A percentile compares a stretch with the other conserved stretches of the same genome.
phyloP scores from a whole-genome alignment of 768 basidiomycete genomes.

The Auricularia sp. region DNA sequence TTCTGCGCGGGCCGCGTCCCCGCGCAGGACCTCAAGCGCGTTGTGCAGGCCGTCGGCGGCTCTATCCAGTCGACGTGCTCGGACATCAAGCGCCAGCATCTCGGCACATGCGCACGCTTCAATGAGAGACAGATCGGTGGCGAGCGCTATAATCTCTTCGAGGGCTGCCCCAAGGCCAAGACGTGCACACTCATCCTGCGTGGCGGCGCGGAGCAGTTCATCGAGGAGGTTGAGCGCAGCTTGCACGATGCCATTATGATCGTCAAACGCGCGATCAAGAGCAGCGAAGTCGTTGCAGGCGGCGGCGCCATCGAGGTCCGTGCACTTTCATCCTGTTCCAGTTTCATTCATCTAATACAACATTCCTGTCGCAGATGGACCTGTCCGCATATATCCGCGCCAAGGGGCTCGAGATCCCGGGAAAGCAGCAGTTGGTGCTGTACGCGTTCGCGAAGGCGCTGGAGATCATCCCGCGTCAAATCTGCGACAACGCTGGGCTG shows the following conservation, averaged over 20 bases:
- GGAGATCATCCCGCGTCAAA: constrained; percentile 95
- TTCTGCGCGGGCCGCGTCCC: constrained; percentile 97
- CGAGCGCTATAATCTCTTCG: constrained; percentile 92
- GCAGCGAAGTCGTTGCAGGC: constrained; percentile 93
- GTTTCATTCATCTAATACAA: too few species aligned
- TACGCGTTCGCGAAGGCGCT: constrained; percentile 94
- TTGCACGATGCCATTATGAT: constrained; percentile 99
- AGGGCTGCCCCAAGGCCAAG: constrained; percentile 85
- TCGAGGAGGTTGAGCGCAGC: constrained; percentile 95
- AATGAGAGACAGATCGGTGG: constrained; percentile 95
- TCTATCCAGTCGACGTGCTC: constrained; percentile 91
- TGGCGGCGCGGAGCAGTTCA: constrained; percentile 97
- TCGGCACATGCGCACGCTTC: constrained; percentile 87
- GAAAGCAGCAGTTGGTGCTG: constrained; percentile 90
- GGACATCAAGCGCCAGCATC: constrained; percentile 80
- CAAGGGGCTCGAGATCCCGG: constrained; percentile 84
- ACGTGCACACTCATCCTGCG: constrained; percentile 91
- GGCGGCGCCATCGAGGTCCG: constrained; percentile 92
- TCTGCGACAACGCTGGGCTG: constrained; percentile 95
- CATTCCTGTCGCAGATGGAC: constrained; percentile 61
- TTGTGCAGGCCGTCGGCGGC: constrained; percentile 93
- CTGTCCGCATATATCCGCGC: constrained; percentile 89
- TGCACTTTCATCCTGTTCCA: neutral
- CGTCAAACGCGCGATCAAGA: constrained; percentile 93
- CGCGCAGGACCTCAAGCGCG: constrained; percentile 80